phyloP scores from a whole-genome alignment of 139 green algal species.

The Deuterostichococcus epilithicus region DNA sequence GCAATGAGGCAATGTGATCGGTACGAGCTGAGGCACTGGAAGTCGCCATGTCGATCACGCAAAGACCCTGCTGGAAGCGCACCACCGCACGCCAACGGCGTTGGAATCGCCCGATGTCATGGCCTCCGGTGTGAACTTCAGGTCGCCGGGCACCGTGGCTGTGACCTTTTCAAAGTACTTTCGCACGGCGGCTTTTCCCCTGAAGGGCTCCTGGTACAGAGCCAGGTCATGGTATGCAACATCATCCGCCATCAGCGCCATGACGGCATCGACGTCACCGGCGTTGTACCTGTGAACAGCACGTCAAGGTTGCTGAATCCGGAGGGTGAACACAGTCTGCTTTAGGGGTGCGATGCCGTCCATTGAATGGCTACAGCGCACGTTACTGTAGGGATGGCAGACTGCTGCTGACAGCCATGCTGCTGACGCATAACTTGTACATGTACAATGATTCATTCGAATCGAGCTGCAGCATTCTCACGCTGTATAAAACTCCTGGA shows the following conservation, averaged over 20 bases:
- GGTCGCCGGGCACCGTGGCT: conserved; percentile 43
- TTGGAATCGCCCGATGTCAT: conserved; percentile 48
- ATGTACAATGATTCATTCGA: no score
- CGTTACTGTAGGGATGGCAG: no score
- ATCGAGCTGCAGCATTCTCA: no score
- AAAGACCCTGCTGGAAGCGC: conserved; percentile 2
- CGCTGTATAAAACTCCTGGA: background rate
- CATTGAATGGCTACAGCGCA: no score
- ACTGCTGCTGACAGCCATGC: no score
- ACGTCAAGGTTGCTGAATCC: no score
- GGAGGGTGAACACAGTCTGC: no score
- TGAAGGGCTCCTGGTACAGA: conserved; percentile 70
- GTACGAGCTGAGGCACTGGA: no score
- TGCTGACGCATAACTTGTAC: no score
- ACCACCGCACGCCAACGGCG: conserved; percentile 67
- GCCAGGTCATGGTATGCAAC: conserved; percentile 44
- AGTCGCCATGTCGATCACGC: no score
- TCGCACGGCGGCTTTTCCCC: conserved; percentile 43
- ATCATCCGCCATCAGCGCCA: conserved; percentile 57
- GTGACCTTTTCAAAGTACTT: conserved; percentile 60
- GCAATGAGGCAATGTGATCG: no score
- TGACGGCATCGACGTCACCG: conserved; percentile 54
- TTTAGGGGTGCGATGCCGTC: no score
- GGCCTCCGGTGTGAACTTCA: conserved; percentile 73
- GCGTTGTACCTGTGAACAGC: conserved; percentile 55